These are phyloP conservation scores for Tulasnella sp. DNA, from an alignment of 768 basidiomycete genomes.

Conservation along the genomic window DNA sequence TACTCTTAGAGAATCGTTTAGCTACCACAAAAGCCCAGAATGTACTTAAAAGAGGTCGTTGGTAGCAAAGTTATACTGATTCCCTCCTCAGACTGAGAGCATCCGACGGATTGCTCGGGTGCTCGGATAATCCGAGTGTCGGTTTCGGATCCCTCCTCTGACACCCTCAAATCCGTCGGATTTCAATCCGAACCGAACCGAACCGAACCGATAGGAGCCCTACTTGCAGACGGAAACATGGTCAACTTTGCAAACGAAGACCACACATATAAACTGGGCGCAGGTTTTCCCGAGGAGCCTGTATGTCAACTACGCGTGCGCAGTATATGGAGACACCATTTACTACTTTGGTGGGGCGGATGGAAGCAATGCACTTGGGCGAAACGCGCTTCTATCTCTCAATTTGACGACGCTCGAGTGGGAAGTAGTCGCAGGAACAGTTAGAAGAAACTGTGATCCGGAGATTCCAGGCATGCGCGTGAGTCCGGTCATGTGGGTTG, in stretches of 20 bases:
- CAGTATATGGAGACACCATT: conserved; percentile 24
- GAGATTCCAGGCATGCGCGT: conserved; percentile 28
- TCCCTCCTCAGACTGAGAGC: too few relatives aligned
- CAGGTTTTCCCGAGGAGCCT: conserved; percentile 13
- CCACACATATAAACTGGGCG: conserved; percentile 17
- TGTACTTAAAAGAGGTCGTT: too few relatives aligned
- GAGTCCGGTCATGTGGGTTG: conserved; percentile 28
- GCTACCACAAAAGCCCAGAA: too few relatives aligned
- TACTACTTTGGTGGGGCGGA: conserved; percentile 32
- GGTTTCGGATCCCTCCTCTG: too few relatives aligned
- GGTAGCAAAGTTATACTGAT: too few relatives aligned
- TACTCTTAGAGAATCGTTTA: too few relatives aligned
- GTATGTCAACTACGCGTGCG: conserved; percentile 16
- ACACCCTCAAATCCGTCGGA: too few relatives aligned
- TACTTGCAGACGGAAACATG: conserved; percentile 26
- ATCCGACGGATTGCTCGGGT: too few relatives aligned
- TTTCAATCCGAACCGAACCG: too few relatives aligned
- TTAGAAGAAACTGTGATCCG: conserved; percentile 17
- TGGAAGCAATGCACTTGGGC: conserved; percentile 24
- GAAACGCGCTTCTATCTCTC: conserved; percentile 30
- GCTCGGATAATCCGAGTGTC: too few relatives aligned
- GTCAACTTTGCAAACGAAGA: conserved; percentile 24
- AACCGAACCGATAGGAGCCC: too few relatives aligned
- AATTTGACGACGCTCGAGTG: conserved; percentile 28
- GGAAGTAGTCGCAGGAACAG: conserved; percentile 21